These are phyloP conservation scores for Colletotrichum neosansevieriae DNA, from an alignment of 2,329 filamentous ascomycete species.

Conservation along the genomic window DNA sequence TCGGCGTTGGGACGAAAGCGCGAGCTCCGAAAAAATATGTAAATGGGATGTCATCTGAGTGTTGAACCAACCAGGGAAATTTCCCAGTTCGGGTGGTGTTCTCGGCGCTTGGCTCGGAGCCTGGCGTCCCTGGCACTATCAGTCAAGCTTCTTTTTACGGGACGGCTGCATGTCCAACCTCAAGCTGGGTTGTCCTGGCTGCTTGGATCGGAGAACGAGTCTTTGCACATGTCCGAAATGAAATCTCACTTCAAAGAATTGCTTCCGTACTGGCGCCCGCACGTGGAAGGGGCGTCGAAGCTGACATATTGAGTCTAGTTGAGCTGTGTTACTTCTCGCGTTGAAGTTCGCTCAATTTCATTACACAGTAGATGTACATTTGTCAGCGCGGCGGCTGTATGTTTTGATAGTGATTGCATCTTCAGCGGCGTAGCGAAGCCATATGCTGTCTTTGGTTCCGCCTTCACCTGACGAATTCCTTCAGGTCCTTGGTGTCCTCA, in stretches of 20 bases:
- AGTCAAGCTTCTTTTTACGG: too few relatives aligned
- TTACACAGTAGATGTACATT: constrained; percentile 40
- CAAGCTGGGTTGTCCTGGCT: not conserved
- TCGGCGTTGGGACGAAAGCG: constrained; percentile 35
- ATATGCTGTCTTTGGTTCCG: not conserved
- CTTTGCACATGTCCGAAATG: not conserved
- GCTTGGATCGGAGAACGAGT: not conserved
- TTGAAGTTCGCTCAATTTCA: constrained; percentile 19
- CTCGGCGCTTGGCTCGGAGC: constrained; percentile 35
- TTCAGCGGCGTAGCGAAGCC: not conserved
- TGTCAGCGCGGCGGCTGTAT: constrained; percentile 21
- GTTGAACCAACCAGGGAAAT: constrained; percentile 2
- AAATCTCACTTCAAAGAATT: not conserved
- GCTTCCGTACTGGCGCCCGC: not conserved
- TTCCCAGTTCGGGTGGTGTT: constrained; percentile 6
- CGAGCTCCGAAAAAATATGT: constrained; percentile 29
- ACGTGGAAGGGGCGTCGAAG: not conserved
- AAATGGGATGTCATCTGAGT: not conserved
- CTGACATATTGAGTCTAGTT: not conserved
- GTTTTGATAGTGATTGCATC: constrained; percentile 1
- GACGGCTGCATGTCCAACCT: not conserved
- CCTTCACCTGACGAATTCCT: constrained; percentile 62
- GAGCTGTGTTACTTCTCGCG: not conserved
- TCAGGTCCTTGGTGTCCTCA: constrained; percentile 68
- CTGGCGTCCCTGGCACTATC: too few relatives aligned